A percentile compares a stretch with the other conserved stretches of the same genome.
Conservation (phyloP, 106 monocot species). For the Amphibolis antarctica region DNA sequence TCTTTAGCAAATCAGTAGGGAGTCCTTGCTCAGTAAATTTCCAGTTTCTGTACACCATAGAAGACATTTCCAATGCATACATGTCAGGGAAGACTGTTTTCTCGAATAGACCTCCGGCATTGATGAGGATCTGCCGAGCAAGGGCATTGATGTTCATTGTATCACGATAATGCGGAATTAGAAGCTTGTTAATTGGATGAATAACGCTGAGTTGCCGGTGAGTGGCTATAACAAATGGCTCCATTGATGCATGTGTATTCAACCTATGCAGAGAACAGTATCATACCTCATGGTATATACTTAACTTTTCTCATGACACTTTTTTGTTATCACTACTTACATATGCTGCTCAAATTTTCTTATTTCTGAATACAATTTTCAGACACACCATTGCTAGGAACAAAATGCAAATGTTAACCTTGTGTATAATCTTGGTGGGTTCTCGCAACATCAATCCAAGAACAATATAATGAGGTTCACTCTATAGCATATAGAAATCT, state of each 20-base stretch:
- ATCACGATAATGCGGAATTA: conserved; percentile 68
- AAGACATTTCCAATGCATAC: conserved; percentile 35
- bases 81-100: conserved; percentile 37
- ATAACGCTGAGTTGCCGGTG: conserved; percentile 37
- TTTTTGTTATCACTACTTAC: too few species aligned
- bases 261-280: conserved; percentile 27
- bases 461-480: too few species aligned
- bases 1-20: conserved; percentile 67
- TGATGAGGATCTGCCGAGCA: conserved; percentile 72
- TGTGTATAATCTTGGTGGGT: too few species aligned
- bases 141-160: conserved; percentile 92
- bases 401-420: too few species aligned
- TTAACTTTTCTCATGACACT: too few species aligned
- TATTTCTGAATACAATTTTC: background rate
- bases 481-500: too few species aligned
- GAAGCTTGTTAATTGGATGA: conserved; percentile 79
- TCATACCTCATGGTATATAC: too few species aligned
- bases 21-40: conserved; percentile 61
- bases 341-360: too few species aligned
- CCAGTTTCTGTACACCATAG: conserved; percentile 52
- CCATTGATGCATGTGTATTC: conserved; percentile 51
- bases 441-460: too few species aligned
- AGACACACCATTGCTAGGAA: too few species aligned
- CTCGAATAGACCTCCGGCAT: conserved; percentile 60
- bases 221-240: conserved; percentile 27